phyloP scores from a whole-genome alignment of 345 rosid species.

The Citrus sinensis region DNA sequence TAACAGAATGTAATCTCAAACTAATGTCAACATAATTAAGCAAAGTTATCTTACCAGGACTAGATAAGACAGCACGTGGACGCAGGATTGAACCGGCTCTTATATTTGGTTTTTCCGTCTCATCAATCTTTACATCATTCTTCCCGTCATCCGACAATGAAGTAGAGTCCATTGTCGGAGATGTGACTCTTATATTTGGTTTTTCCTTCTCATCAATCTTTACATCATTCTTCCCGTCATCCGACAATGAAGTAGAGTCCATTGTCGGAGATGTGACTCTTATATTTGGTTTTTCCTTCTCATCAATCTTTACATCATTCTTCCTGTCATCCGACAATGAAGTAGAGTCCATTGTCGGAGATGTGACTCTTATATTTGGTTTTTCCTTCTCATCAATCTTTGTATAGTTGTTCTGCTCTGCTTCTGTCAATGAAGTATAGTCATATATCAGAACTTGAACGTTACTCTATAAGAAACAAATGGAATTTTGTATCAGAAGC shows the following conservation, averaged over 20 bases:
- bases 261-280: conserved; percentile 24
- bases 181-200: conserved; percentile 39
- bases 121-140: conserved; percentile 18
- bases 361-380: conserved; percentile 40
- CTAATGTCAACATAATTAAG: not conserved
- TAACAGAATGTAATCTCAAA: not conserved
- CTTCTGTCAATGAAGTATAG: conserved; percentile 18
- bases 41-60: conserved; percentile 44
- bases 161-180: not conserved
- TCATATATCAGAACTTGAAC: not conserved
- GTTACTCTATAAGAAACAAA: not conserved
- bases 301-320: conserved; percentile 23
- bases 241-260: conserved; percentile 18
- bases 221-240: conserved; percentile 26
- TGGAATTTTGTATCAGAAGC: not conserved
- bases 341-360: not conserved
- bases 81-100: conserved; percentile 49
- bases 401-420: conserved; percentile 26
- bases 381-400: conserved; percentile 26
- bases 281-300: conserved; percentile 38
- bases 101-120: conserved; percentile 39
- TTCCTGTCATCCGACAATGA: conserved; percentile 29
- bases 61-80: conserved; percentile 70
- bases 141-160: conserved; percentile 29
- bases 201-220: conserved; percentile 25